phyloP scores from a whole-genome alignment of 345 rosid genomes.

The Eucalyptus marginata region DNA sequence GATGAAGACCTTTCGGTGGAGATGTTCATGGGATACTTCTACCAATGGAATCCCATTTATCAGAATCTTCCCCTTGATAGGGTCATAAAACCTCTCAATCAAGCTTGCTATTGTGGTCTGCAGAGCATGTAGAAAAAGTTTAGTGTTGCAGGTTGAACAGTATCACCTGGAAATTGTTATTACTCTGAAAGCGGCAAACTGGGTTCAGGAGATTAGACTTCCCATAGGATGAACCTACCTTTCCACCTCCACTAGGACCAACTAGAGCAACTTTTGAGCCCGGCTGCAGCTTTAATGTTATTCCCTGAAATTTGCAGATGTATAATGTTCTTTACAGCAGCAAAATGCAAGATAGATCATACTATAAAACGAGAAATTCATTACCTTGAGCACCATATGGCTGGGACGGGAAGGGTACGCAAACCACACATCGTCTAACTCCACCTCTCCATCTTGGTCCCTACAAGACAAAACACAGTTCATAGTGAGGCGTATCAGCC shows the following conservation, averaged over 20 bases:
- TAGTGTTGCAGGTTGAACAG: neutral
- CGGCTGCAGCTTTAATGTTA: conserved; percentile 65
- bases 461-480: conserved; percentile 16
- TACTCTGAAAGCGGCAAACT: neutral
- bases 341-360: neutral
- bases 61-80: conserved; percentile 65
- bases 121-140: neutral
- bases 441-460: conserved; percentile 84
- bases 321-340: neutral
- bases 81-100: conserved; percentile 90
- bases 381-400: conserved; percentile 88
- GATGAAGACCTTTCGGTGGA: conserved; percentile 51
- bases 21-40: conserved; percentile 73
- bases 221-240: conserved; percentile 24
- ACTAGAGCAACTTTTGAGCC: conserved; percentile 92
- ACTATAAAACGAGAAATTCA: neutral
- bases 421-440: conserved; percentile 83
- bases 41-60: conserved; percentile 71
- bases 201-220: neutral
- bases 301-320: conserved; percentile 41
- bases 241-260: conserved; percentile 98
- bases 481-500: neutral
- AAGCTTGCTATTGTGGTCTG: conserved; percentile 94
- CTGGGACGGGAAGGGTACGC: conserved; percentile 96
- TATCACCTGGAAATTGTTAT: neutral